These are phyloP conservation scores for Orbilia quercus DNA, from an alignment of 2,329 filamentous ascomycete species.

Conservation along the genomic window DNA sequence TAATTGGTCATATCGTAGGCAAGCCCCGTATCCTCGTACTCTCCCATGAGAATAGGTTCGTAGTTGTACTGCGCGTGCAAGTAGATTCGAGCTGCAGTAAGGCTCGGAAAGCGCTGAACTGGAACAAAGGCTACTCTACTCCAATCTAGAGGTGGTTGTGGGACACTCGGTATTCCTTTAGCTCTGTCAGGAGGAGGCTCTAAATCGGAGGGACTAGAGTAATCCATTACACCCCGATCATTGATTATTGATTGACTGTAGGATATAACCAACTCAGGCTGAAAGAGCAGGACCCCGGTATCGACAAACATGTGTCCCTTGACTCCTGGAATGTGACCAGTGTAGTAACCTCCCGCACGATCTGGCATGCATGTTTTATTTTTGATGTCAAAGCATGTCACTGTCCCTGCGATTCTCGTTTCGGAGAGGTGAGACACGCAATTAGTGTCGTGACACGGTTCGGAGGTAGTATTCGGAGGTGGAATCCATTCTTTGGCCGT, in stretches of 20 bases:
- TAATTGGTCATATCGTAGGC: slow-evolving; percentile 40
- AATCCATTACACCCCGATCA: slow-evolving; percentile 1
- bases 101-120: slow-evolving; percentile 23
- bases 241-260: slow-evolving; percentile 1
- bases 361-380: slow-evolving; percentile 19
- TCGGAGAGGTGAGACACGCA: slow-evolving; percentile 29
- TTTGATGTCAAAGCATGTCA: slow-evolving; percentile 15
- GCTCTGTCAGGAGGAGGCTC: neutral
- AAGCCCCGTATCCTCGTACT: slow-evolving; percentile 10
- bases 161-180: slow-evolving; percentile 2
- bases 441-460: slow-evolving; percentile 15
- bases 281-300: slow-evolving; percentile 38
- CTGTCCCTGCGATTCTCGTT: slow-evolving; percentile 3
- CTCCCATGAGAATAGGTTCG: slow-evolving; percentile 20
- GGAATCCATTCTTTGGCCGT: neutral
- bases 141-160: slow-evolving; percentile 36
- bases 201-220: neutral
- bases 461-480: slow-evolving; percentile 15
- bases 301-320: slow-evolving; percentile 41
- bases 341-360: neutral
- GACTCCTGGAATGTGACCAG: slow-evolving; percentile 24
- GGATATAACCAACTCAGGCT: slow-evolving; percentile 30
- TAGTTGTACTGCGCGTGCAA: slow-evolving; percentile 18
- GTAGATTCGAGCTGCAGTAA: neutral
- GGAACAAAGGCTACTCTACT: slow-evolving; percentile 28